Evolutionary conservation across 1,284 basidiomycete genomes (phyloP).

Genomic region (Boletus smithii): DNA sequence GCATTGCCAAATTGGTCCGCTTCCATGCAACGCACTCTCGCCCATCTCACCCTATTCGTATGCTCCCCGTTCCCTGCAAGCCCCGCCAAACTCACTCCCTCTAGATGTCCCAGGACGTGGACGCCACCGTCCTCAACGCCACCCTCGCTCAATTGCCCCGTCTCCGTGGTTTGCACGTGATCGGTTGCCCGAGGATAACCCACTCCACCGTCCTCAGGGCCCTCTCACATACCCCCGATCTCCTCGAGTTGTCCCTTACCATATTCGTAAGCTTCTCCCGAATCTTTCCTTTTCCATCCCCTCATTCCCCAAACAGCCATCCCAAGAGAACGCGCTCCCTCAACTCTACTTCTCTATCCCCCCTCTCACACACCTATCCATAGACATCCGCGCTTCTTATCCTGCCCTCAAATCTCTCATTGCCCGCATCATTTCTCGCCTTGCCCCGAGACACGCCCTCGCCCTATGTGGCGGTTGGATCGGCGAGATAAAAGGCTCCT

Average conservation of each 20-base stretch:
- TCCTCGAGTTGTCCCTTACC: constrained; percentile 59
- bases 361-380: constrained; percentile 49
- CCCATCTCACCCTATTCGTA: constrained; percentile 56
- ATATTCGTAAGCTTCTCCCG: constrained; percentile 42
- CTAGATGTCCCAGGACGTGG: constrained; percentile 56
- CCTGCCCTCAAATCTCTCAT: constrained; percentile 14
- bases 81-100: background rate
- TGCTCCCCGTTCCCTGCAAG: constrained; percentile 21
- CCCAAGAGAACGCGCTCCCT: constrained; percentile 28
- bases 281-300: constrained; percentile 15
- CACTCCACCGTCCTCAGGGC: constrained; percentile 48
- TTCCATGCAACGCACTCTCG: constrained; percentile 42
- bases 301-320: constrained; percentile 27
- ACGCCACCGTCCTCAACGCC: constrained; percentile 46
- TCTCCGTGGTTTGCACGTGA: constrained; percentile 54
- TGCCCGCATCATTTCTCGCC: constrained; percentile 17
- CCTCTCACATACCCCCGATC: constrained; percentile 44
- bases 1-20: constrained; percentile 53
- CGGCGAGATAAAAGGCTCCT: constrained; percentile 20
- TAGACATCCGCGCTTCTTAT: constrained; percentile 44
- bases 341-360: constrained; percentile 36
- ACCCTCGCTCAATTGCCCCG: constrained; percentile 48
- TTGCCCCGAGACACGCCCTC: constrained; percentile 22
- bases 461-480: constrained; percentile 31
- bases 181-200: constrained; percentile 55